These are phyloP conservation scores for Fusarium sp. DNA, from an alignment of 2,329 filamentous ascomycete genomes.

Conservation along the genomic window DNA sequence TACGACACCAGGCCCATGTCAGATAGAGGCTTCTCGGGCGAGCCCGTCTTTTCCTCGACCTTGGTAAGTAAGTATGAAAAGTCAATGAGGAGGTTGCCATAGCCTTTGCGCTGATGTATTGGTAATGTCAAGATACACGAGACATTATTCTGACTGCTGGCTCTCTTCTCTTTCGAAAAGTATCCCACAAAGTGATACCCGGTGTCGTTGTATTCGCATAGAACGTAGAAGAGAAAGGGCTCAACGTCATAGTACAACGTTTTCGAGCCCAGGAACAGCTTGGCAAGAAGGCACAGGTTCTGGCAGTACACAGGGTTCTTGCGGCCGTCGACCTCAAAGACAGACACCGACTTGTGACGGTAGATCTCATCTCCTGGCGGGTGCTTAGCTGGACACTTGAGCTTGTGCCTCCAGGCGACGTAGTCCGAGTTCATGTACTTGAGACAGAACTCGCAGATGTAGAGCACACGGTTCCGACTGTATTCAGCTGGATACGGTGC, in stretches of 20 bases:
- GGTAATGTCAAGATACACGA: slow-evolving; percentile 96
- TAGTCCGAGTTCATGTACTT: slow-evolving; percentile 99
- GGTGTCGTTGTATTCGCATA: slow-evolving; percentile 91
- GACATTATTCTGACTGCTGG: slow-evolving; percentile 95
- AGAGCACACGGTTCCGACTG: slow-evolving; percentile 94
- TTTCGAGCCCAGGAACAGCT: slow-evolving; percentile 98
- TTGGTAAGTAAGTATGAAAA: slow-evolving; percentile 97
- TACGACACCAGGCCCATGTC: slow-evolving; percentile 99
- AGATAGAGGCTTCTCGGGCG: slow-evolving; percentile 95
- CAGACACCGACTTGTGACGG: slow-evolving; percentile 87
- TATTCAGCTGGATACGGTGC: slow-evolving; percentile 99
- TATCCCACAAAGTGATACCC: slow-evolving; percentile 99
- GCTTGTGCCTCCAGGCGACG: slow-evolving; percentile 96
- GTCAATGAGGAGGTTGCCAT: slow-evolving; percentile 95
- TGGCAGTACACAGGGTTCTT: slow-evolving; percentile 99
- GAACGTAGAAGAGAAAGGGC: slow-evolving; percentile 96
- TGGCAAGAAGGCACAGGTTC: slow-evolving; percentile 94
- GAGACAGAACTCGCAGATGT: slow-evolving; percentile 98
- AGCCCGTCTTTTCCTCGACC: slow-evolving; percentile 93
- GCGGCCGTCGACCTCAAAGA: slow-evolving; percentile 97
- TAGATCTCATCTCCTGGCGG: slow-evolving; percentile 99
- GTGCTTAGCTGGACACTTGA: slow-evolving; percentile 96
- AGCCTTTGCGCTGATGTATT: slow-evolving; percentile 96
- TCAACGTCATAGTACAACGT: slow-evolving; percentile 98
- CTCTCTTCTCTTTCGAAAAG: slow-evolving; percentile 97